Evolutionary conservation across 352 stramenopile genomes (phyloP), one percentile per base, ranked within the genome.

Genomic region (Phytopythium cucurbitacearum): DNA sequence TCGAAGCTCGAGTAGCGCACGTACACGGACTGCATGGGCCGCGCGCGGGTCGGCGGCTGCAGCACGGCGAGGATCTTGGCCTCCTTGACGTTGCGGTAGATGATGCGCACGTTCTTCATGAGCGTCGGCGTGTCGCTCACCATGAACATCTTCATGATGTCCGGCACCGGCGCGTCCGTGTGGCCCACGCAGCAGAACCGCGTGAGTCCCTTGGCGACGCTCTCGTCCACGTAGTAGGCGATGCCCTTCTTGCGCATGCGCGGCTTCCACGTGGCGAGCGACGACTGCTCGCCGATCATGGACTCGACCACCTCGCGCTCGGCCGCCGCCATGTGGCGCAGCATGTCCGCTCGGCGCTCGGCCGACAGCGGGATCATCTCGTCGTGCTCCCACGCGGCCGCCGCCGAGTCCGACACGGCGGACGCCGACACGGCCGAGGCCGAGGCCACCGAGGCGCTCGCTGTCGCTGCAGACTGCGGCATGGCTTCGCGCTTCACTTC

Each of bases 91-190:
- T 75, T 77, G 48, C 71, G 58, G 53, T 81, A 77, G 42, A 80
- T 66, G 55, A 81, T 58, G 9, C 70, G 62, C 32, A 67, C 59
- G 68, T 80, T 75, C 47, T 70, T 74, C 40, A 79, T 62, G 48
- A 85, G 41, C 34, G 60, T 75, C 13, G 69, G 56, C 9, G 71
- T 77, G 48, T 68, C 60, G 45, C 65, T 59, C 40, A 71, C 59
- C 16, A 75, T 48, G 47, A 80, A 85, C 47, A 85, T 65, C 47
- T 69, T 44, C 62, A 85, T 81, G 32, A 85, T 65, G 4, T 79
- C 63, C 9, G 63, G n/a, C 21, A 70, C 57, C 3, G 60, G 45
- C 8, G 70, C 71, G 37, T 67, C 56, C 7, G 70, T 79, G 46
- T 65, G 55, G 10, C 65, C 68, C 15, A 81, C 65, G 38, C 73